Percentiles rank a stretch among this genome's conserved stretches.
phyloP scores from a whole-genome alignment of 2,329 filamentous ascomycete genomes.

The Penicillium sp. region DNA sequence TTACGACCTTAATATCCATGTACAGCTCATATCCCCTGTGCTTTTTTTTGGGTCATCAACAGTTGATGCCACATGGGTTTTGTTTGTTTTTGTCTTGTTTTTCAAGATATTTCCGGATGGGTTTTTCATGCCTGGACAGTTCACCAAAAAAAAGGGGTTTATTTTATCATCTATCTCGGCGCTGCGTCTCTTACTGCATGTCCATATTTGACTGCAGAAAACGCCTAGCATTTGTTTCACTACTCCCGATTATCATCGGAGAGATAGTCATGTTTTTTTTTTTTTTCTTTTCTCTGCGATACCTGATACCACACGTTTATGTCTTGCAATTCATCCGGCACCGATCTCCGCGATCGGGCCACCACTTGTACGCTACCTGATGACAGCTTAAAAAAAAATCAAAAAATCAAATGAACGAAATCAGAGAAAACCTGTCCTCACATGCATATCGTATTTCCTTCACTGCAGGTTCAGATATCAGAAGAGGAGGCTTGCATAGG shows the following conservation, averaged over 20 bases:
- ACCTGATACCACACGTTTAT: constrained; percentile 33
- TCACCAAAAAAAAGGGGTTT: constrained; percentile 19
- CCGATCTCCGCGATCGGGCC: constrained; percentile 4
- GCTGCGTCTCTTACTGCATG: constrained; percentile 17
- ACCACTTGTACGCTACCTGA: constrained; percentile 24
- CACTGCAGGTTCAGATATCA: constrained; percentile 5
- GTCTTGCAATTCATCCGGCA: constrained; percentile 5
- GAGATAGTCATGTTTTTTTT: constrained; percentile 6
- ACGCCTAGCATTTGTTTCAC: constrained; percentile 17
- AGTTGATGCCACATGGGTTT: constrained; percentile 23
- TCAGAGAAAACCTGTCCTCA: constrained; percentile 4
- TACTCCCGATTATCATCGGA: constrained; percentile 6
- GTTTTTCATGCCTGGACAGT: constrained; percentile 9
- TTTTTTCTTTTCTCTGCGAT: constrained; percentile 21
- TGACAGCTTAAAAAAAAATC: constrained; percentile 7
- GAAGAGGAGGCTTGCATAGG: constrained; percentile 13
- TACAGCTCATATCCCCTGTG: constrained; percentile 30
- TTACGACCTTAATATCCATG: constrained; percentile 34
- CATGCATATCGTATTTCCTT: constrained; percentile 6
- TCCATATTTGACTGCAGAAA: constrained; percentile 16
- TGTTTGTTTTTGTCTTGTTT: constrained; percentile 5
- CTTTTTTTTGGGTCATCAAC: constrained; percentile 16
- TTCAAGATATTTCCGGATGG: constrained; percentile 6
- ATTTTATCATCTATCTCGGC: constrained; percentile 18
- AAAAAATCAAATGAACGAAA: constrained; percentile 15